These are phyloP conservation scores for Dendrobium nobile DNA, from an alignment of 106 monocot species.

Conservation along the genomic window DNA sequence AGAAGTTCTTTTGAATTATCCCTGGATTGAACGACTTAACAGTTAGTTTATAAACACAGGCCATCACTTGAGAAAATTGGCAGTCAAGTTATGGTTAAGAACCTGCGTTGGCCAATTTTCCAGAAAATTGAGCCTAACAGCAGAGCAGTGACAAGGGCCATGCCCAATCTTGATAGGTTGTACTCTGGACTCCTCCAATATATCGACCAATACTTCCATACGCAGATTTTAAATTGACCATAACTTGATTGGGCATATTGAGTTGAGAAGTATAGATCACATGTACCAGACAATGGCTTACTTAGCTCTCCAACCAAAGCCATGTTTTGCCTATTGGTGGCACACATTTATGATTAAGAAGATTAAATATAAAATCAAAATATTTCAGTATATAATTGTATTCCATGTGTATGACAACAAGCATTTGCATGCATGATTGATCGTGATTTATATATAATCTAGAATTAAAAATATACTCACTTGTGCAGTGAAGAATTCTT, in stretches of 20 bases:
- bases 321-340: constrained; percentile 41
- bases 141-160: constrained; percentile 21
- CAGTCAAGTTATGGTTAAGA: not conserved
- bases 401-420: not conserved
- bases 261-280: constrained; percentile 37
- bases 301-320: constrained; percentile 39
- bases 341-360: not conserved
- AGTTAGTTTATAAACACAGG: not conserved
- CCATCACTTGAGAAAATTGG: not conserved
- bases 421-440: not conserved
- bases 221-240: constrained; percentile 38
- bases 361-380: not conserved
- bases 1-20: constrained; percentile 36
- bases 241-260: constrained; percentile 24
- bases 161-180: constrained; percentile 38
- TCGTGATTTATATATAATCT: not conserved
- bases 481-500: constrained; percentile 28
- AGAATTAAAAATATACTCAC: constrained; percentile 24
- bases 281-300: constrained; percentile 28
- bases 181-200: constrained; percentile 67
- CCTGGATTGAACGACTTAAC: constrained; percentile 19
- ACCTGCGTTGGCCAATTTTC: constrained; percentile 48
- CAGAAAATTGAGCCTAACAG: constrained; percentile 35
- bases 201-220: constrained; percentile 58
- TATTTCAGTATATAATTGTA: not conserved